Base-by-base conservation (phyloP, 108 stramenopile species). In the Skeletonema tropicum region DNA sequence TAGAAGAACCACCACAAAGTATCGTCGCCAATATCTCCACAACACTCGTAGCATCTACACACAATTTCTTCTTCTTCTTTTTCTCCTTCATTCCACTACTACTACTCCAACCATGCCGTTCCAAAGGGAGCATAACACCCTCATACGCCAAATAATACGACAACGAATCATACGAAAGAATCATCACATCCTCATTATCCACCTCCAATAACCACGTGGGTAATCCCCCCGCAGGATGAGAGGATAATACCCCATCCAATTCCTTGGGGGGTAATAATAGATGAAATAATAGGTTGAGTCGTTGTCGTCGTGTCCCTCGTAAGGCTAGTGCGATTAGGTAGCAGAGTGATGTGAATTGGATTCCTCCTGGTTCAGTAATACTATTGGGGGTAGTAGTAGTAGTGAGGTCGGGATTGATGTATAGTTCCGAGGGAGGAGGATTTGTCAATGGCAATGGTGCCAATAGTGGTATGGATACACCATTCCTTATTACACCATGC, bases 191-290 rank as follows among this genome's bases (percentile, higher is more conserved):
- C 26, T 29, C 1, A 17, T 79, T 72, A 29, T 83, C 94, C n/a
- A 85, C 74, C 68, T 94, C 94, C 23, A 94, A 64, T 36, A 94
- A 74, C 88, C 88, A 94, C 17, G 83, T 83, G 0, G 93, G 93
- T 17, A 90, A 61, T 15, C 93, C 90, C 26, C 93, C 93, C 7
- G 89, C 90, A 17, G 90, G 89, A 90, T 94, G 93, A 4, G 70
- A 39, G 26, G 75, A 74, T 33, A 94, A 68, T 57, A 94, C 77
- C 0, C 33, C 57, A 49, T 61, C 36, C 62, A 94, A 76, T 9
- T 73, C 52, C 23, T 76, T 78, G 38, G 90, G 80, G 14, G 89
- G 87, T 12, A 94, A 64, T 13, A 90, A 66, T 2, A 94, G 71
- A 57, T 88, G 87, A 69, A 92, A 94, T 23, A 94, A 74, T 1